Evolutionary conservation across 2,329 filamentous ascomycete species (phyloP).

Genomic region (Bipolaris bicolor): DNA sequence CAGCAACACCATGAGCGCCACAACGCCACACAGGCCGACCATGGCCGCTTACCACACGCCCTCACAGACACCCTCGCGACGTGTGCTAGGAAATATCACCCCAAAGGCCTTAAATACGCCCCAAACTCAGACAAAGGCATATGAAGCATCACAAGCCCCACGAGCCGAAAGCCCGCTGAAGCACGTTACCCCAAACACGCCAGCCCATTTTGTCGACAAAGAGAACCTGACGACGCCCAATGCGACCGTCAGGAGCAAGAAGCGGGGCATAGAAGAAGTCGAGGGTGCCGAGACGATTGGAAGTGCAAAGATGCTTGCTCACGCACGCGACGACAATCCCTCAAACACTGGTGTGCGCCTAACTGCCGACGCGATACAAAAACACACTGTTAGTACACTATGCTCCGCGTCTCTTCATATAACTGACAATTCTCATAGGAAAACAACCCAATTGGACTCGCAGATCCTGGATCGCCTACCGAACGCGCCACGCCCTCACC

Average conservation of each 20-base stretch:
- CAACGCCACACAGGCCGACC: conserved; percentile 28
- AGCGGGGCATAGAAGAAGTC: conserved; percentile 46
- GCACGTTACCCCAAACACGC: conserved; percentile 36
- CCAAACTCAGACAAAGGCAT: conserved; percentile 28
- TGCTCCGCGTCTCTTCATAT: conserved; percentile 22
- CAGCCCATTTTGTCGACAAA: conserved; percentile 31
- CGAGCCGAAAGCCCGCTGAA: conserved; percentile 45
- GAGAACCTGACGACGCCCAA: conserved; percentile 36
- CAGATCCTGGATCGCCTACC: conserved; percentile 42
- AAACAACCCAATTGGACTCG: conserved; percentile 35
- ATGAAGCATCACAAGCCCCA: conserved; percentile 29
- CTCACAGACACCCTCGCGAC: conserved; percentile 40
- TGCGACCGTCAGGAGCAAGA: conserved; percentile 36
- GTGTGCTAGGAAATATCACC: conserved; percentile 45
- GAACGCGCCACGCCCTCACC: conserved; percentile 44
- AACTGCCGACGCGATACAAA: conserved; percentile 34
- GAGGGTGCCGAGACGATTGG: conserved; percentile 39
- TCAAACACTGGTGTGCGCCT: conserved; percentile 25
- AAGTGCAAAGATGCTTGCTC: conserved; percentile 35
- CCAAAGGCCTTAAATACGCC: conserved; percentile 45
- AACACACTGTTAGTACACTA: conserved; percentile 32
- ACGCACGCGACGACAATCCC: conserved; percentile 26
- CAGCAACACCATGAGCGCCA: conserved; percentile 28
- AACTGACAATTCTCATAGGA: conserved; percentile 32
- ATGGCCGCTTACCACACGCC: conserved; percentile 38